phyloP scores from a whole-genome alignment of 805 yeast genomes.

The Cyberlindnera euphorbiiphila region DNA sequence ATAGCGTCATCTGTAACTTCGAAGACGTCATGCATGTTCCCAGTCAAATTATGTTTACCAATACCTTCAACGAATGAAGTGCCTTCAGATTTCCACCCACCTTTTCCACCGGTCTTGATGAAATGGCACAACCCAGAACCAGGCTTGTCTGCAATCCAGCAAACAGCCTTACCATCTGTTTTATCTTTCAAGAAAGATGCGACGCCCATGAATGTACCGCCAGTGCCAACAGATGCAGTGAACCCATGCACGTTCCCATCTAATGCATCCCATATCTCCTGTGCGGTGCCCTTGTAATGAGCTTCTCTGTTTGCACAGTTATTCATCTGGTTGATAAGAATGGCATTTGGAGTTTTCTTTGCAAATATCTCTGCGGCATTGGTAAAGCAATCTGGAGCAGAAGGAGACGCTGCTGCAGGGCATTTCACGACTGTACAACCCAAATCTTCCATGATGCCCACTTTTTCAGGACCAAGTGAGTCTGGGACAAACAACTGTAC shows the following conservation, averaged over 20 bases:
- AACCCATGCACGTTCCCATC: conserved; percentile 52
- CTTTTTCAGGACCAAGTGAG: conserved; percentile 68
- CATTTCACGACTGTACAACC: conserved; percentile 65
- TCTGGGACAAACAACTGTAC: conserved; percentile 77
- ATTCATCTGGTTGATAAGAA: conserved; percentile 82
- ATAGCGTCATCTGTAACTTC: conserved; percentile 22
- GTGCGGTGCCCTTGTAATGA: conserved; percentile 71
- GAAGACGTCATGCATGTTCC: conserved; percentile 22
- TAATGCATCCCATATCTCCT: conserved; percentile 68
- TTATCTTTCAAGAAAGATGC: conserved; percentile 55
- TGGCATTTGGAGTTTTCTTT: conserved; percentile 42
- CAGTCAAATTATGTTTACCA: conserved; percentile 24
- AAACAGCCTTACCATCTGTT: conserved; percentile 34
- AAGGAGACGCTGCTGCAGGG: conserved; percentile 55
- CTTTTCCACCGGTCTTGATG: conserved; percentile 18
- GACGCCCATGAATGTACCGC: conserved; percentile 79
- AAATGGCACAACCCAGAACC: conserved; percentile 61
- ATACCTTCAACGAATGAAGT: conserved; percentile 27
- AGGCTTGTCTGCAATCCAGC: conserved; percentile 74
- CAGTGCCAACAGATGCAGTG: conserved; percentile 78
- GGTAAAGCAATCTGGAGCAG: conserved; percentile 43
- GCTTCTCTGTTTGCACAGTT: conserved; percentile 70
- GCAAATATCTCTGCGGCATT: conserved; percentile 30
- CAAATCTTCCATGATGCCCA: conserved; percentile 50
- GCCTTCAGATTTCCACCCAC: conserved; percentile 22